These are phyloP conservation scores for Solanum medicagineum DNA, from an alignment of 257 asterid species.

Conservation along the genomic window DNA sequence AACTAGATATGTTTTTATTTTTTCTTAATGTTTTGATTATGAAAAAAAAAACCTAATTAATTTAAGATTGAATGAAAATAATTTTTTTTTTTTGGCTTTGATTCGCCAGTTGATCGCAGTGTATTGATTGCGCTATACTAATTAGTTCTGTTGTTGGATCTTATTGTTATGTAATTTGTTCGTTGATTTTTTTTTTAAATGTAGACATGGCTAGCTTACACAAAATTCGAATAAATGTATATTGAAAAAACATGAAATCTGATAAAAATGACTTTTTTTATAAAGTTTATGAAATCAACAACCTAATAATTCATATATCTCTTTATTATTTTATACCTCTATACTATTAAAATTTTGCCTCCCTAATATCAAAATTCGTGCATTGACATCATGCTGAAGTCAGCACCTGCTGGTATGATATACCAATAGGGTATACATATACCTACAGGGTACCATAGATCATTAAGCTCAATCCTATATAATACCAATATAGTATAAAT, in stretches of 20 bases:
- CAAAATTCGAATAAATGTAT: neutral
- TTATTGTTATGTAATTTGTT: neutral
- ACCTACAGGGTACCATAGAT: no score
- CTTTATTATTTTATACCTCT: no score
- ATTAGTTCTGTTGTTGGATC: neutral
- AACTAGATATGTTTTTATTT: neutral
- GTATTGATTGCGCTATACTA: neutral
- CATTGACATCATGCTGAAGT: rapidly evolving
- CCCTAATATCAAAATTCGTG: no score
- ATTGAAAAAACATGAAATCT: neutral
- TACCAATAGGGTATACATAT: no score
- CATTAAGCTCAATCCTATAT: no score
- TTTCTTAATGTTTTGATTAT: neutral
- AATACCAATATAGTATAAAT: no score
- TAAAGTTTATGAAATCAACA: neutral
- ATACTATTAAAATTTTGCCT: no score
- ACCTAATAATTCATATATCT: neutral
- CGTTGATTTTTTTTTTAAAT: neutral
- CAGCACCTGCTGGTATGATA: no score
- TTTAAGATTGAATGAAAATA: neutral
- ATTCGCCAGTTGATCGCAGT: neutral
- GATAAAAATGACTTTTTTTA: neutral
- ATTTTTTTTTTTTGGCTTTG: neutral
- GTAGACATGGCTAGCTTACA: no score
- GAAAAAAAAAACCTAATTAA: neutral